phyloP scores from a whole-genome alignment of 1,139 yeast genomes.

The Wickerhamiella infanticola region DNA sequence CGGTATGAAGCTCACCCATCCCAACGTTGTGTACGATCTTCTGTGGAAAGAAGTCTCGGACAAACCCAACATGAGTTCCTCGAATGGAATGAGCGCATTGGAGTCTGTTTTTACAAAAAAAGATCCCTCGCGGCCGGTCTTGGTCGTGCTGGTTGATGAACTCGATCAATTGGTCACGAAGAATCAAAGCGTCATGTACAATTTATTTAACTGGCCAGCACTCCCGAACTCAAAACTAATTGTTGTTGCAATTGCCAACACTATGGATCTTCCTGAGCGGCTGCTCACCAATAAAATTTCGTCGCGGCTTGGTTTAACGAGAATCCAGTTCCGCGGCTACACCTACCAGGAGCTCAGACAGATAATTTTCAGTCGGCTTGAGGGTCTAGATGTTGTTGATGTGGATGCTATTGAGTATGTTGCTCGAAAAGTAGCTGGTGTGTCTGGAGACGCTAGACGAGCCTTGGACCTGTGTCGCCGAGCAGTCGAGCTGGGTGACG shows the following conservation, averaged over 20 bases:
- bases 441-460: constrained; percentile 92
- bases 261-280: constrained; percentile 94
- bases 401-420: constrained; percentile 82
- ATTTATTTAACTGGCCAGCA: constrained; percentile 96
- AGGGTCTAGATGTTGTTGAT: constrained; percentile 26
- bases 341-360: constrained; percentile 61
- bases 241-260: constrained; percentile 88
- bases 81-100: constrained; percentile 44
- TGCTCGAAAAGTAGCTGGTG: constrained; percentile 86
- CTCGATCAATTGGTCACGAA: constrained; percentile 80
- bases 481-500: constrained; percentile 79
- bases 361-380: constrained; percentile 59
- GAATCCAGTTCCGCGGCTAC: constrained; percentile 83
- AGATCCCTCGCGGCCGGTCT: constrained; percentile 22
- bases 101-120: constrained; percentile 35
- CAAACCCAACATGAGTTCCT: constrained; percentile 39
- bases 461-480: constrained; percentile 80
- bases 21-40: constrained; percentile 70
- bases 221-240: constrained; percentile 62
- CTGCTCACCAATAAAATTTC: constrained; percentile 76
- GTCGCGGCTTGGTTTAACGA: constrained; percentile 74
- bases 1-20: constrained; percentile 74
- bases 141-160: constrained; percentile 79
- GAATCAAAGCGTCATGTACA: constrained; percentile 81
- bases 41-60: constrained; percentile 68